Base-by-base conservation (phyloP, 345 rosid species). In the Dipteronia dyeriana region DNA sequence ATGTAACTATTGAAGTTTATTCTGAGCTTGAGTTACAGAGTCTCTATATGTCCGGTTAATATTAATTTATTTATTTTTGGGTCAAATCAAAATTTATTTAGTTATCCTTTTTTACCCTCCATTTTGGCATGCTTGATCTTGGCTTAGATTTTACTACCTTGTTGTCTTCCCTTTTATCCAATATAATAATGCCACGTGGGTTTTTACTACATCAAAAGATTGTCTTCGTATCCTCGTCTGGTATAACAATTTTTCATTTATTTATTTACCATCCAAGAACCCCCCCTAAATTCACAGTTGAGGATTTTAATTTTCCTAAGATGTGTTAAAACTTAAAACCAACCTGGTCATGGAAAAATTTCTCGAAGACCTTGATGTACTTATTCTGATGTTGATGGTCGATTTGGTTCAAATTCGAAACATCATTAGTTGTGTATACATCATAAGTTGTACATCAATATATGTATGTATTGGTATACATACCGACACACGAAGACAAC, bases 11-110 rank as follows among this genome's bases (percentile, higher is more conserved):
- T 4, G 79, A 8, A 22, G 63, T 59, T 22, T 26, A 63, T 31
- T 31, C 4, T 34, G 67, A 54, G 67, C 38, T 22, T 60, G 57
- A 68, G 8, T 75, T 76, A 76, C 74, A 76, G 60, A 25, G 59
- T 17, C 23, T 0, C 22, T 68, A 41, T 76, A 4, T 39, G n/a
- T 9, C 20, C 19, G 49, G 73, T 16, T 54, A 68, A 67, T 66
- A 34, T 22, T 12, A 38, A 66, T 5, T 17, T 38, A 9, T 4
- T 66, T 51, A 7, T 49, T 49, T 10, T 23, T 26, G 7, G 61
- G 61, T 20, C 4, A 59, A 59, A 53, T 14, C 5, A 17, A 17
- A 17, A 10, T 39, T 3, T 59, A 23, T n/a, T 56, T 41, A 41
- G 53, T 34, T 34, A 12, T 68, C 2, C 5, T 10, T 49, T 43